Evolutionary conservation across 1,139 yeast genomes (phyloP).

Genomic region (Suhomyces panamericanus): DNA sequence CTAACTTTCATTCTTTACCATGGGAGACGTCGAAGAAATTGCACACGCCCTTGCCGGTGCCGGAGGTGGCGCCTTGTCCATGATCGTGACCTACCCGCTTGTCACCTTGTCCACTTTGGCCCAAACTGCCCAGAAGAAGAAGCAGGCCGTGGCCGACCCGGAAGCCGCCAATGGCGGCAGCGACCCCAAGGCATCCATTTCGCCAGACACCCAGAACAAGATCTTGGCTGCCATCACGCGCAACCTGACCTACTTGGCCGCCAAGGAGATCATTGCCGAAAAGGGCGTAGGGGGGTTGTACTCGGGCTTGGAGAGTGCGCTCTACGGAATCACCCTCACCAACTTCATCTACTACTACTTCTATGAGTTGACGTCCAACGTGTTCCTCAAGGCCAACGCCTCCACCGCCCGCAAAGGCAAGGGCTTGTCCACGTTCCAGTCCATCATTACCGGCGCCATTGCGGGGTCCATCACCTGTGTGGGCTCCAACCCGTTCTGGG

Average conservation of each 20-base stretch:
- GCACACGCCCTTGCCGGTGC: conserved; percentile 95
- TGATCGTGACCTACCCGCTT: conserved; percentile 83
- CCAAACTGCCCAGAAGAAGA: conserved; percentile 59
- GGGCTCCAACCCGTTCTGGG: conserved; percentile 95
- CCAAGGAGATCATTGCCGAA: conserved; percentile 51
- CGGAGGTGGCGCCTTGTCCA: conserved; percentile 86
- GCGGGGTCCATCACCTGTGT: conserved; percentile 88
- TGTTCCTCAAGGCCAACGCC: conserved; percentile 46
- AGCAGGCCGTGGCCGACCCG: conserved; percentile 21
- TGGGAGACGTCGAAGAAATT: conserved; percentile 49
- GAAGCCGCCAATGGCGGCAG: conserved; percentile 12
- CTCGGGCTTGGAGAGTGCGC: conserved; percentile 84
- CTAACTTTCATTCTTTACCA: conserved; percentile 10
- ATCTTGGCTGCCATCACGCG: conserved; percentile 22
- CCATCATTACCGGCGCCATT: conserved; percentile 76
- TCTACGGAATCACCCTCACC: conserved; percentile 81
- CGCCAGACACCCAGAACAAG: conserved; percentile 21
- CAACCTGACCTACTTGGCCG: conserved; percentile 33
- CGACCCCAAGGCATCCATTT: conserved; percentile 9
- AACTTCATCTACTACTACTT: conserved; percentile 90
- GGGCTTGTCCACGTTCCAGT: conserved; percentile 65
- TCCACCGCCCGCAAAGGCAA: conserved; percentile 25
- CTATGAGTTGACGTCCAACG: conserved; percentile 68
- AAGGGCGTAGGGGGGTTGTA: conserved; percentile 77
- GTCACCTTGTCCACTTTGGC: conserved; percentile 83